Evolutionary conservation across 192 early-diverging fungal species (phyloP).

Genomic region (Coemansia sp.): DNA sequence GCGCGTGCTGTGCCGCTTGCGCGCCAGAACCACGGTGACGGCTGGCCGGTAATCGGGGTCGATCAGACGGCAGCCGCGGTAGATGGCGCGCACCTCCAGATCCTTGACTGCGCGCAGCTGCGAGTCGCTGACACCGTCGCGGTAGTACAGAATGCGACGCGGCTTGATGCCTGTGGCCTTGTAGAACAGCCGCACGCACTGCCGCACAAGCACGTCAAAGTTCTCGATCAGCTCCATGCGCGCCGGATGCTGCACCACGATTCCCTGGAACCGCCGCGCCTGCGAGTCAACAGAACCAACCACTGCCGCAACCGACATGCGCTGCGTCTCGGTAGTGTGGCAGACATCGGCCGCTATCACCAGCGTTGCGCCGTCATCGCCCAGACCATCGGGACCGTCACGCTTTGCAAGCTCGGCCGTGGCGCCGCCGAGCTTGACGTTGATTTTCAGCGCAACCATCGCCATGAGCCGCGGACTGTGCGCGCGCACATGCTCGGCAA

Average conservation of each 20-base stretch:
- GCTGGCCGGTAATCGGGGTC: constrained; percentile 20
- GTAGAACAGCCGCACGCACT: constrained; percentile 49
- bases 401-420: constrained; percentile 33
- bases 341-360: constrained; percentile 62
- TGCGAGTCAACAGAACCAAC: constrained; percentile 38
- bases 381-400: constrained; percentile 9
- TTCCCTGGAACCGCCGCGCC: constrained; percentile 29
- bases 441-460: constrained; percentile 59
- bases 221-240: constrained; percentile 40
- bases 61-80: constrained; percentile 21
- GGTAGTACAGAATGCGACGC: constrained; percentile 58
- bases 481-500: constrained; percentile 12
- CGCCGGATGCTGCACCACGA: constrained; percentile 40
- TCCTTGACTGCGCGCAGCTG: constrained; percentile 23
- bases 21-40: constrained; percentile 25
- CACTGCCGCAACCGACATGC: constrained; percentile 54
- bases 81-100: constrained; percentile 27
- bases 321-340: constrained; percentile 48
- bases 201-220: constrained; percentile 34
- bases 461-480: constrained; percentile 24
- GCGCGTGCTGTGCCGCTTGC: constrained; percentile 35
- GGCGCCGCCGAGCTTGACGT: constrained; percentile 65
- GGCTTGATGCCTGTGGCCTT: constrained; percentile 45
- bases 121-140: constrained; percentile 57
- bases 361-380: constrained; percentile 47